These are phyloP conservation scores for Fusarium sp. DNA, from an alignment of 2,329 filamentous ascomycete genomes.

Conservation along the genomic window DNA sequence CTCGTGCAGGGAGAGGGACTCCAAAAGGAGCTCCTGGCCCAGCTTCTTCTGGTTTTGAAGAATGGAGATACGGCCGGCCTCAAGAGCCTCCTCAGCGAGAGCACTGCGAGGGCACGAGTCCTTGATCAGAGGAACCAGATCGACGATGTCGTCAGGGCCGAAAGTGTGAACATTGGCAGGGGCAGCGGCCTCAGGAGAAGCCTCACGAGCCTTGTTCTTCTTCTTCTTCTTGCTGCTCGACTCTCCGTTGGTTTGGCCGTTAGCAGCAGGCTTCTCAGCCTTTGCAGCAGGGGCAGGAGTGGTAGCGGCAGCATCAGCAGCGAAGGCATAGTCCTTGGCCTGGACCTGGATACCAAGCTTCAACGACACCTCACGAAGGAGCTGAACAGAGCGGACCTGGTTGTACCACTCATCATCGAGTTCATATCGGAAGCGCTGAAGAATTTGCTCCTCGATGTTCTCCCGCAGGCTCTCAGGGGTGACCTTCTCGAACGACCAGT, in stretches of 20 bases:
- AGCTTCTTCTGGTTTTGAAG: slow-evolving; percentile 96
- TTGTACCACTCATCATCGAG: slow-evolving; percentile 78
- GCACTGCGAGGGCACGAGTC: slow-evolving; percentile 92
- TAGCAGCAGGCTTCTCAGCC: slow-evolving; percentile 53
- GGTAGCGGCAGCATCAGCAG: slow-evolving; percentile 49
- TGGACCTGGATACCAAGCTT: slow-evolving; percentile 92
- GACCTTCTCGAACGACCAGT: slow-evolving; percentile 84
- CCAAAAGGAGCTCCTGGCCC: slow-evolving; percentile 94
- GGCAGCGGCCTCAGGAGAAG: slow-evolving; percentile 64
- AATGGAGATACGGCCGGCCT: slow-evolving; percentile 96
- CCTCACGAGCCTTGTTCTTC: slow-evolving; percentile 72
- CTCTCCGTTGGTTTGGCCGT: slow-evolving; percentile 61
- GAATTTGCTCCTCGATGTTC: slow-evolving; percentile 80
- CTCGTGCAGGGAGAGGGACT: slow-evolving; percentile 95
- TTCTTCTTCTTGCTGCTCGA: slow-evolving; percentile 70
- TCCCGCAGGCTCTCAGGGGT: slow-evolving; percentile 80
- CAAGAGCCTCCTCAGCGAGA: slow-evolving; percentile 93
- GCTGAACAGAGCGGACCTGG: slow-evolving; percentile 80
- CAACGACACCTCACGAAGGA: slow-evolving; percentile 89
- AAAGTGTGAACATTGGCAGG: slow-evolving; percentile 68
- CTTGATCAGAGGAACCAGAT: slow-evolving; percentile 95
- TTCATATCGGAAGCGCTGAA: slow-evolving; percentile 81
- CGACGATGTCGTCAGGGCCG: slow-evolving; percentile 86
- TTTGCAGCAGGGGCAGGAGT: slow-evolving; percentile 46
- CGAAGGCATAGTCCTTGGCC: slow-evolving; percentile 70